Base-by-base conservation (phyloP, 2,329 filamentous ascomycete species). In the Fusarium siculi region DNA sequence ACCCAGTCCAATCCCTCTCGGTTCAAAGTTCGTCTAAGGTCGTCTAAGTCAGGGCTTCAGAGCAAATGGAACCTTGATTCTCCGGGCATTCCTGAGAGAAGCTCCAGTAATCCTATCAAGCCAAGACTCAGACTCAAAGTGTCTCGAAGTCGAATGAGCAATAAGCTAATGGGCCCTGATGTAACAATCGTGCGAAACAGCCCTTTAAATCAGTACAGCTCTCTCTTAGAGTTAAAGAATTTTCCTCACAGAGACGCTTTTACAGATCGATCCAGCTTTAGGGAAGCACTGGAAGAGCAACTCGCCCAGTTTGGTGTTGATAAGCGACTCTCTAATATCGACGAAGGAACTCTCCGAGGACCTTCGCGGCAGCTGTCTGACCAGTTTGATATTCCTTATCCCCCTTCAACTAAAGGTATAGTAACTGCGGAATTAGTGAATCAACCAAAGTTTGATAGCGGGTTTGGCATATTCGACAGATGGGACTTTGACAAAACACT, bases 301-400 rank as follows among this genome's bases (percentile, higher is more conserved):
- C 23, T 75, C n/a, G 43, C 56, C 16, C 53, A 53, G n/a, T 15
- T 61, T 36, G 63, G 66, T 30, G 32, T 52, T 36, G 63, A 60
- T 7, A 55, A 62, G 39, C 62, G 36, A 21, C 34, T 63, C 44
- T 65, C 62, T 44, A 63, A 50, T 21, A 69, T 68, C 47, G 54
- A 73, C 34, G 66, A 71, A 59, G 63, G 53, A 46, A 56, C 50
- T 46, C 53, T 42, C 18, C 44, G 37, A n/a, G 61, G 73, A 21
- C 63, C 56, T 40, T 77, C 76, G 4, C 66, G 71, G 11, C 74
- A 73, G 42, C 54, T 73, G 28, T 81, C 81, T 18, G 79, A 82
- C 32, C 81, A 81, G 44, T 82, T 82, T 59, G 80, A 81, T 47
- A 80, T 83, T 58, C 63, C 76, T 18, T 81, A 80, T 61, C 80